Evolutionary conservation across 306 rosid genomes (phyloP), one percentile per base, ranked within the genome.

Genomic region (Vigna nakashimae): DNA sequence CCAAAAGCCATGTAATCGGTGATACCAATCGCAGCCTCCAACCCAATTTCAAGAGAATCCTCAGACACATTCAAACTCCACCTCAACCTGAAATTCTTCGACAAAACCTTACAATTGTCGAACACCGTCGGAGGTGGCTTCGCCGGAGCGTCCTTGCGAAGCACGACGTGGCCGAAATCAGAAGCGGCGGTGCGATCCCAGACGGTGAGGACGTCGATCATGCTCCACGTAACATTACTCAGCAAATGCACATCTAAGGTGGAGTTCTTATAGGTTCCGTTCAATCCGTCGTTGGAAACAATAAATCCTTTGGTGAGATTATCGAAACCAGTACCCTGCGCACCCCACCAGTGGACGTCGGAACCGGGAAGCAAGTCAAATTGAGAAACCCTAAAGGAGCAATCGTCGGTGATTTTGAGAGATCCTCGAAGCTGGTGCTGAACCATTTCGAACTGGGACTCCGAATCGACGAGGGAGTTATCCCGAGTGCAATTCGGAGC

Each of bases 1-100:
- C 98, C 97, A 79, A 94, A 92, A 5, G 97, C 97, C 96, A 94
- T 87, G 86, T 90, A 94, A 71, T 90, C 82, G 83, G 76, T 83
- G 4, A 85, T 78, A 40, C 85, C 97, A 12, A 88, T 92, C 9
- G 93, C 91, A n/a, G 90, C 96, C 82, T 94, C 98, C 65, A 94
- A 87, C 13, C 94, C 97, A 50, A 94, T 74, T 60, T 90, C 97
- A 34, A 94, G 82, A 4, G 70, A 65, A 82, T 86, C 89, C 77
- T 83, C 85, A 30, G 81, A 79, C 32, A 77, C 26, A 24, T 84
- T 78, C 91, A 94, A 73, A n/a, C 86, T 92, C 98, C 97, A 94
- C 74, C 98, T 77, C 65, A 94, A 77, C 85, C 98, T 86, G 18
- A 66, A 92, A 4, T 76, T 60, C 13, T 88, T 73, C 0, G 88